phyloP scores from a whole-genome alignment of 164 flowering plant genomes.

The Hamamelis virginiana region DNA sequence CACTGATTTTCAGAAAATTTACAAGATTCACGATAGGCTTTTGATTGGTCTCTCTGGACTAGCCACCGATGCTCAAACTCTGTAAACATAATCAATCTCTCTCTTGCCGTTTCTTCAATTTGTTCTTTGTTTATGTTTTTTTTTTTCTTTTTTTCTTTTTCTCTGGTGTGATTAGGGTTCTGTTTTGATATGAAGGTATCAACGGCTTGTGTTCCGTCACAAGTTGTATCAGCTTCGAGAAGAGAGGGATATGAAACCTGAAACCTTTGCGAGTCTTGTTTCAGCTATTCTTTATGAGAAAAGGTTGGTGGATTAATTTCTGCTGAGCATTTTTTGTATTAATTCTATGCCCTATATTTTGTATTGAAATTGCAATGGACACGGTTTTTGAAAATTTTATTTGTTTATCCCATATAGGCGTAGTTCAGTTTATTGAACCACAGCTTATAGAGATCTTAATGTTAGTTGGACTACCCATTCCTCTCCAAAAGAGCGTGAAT shows the following conservation, averaged over 20 bases:
- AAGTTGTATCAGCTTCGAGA: constrained; percentile 72
- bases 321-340: too few relatives aligned
- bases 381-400: too few relatives aligned
- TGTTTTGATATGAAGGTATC: constrained; percentile 47
- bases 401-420: too few relatives aligned
- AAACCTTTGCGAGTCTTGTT: not conserved
- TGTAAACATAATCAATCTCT: constrained; percentile 33
- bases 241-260: constrained; percentile 4
- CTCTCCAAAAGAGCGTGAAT: too few relatives aligned
- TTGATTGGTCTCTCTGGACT: constrained; percentile 81
- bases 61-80: constrained; percentile 82
- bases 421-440: too few relatives aligned
- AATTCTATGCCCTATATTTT: too few relatives aligned
- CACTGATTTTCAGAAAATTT: constrained; percentile 77
- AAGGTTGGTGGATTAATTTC: too few relatives aligned
- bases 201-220: constrained; percentile 77
- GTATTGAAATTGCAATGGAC: too few relatives aligned
- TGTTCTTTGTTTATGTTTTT: not conserved
- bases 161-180: not conserved
- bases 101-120: not conserved
- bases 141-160: constrained; percentile 1
- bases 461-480: too few relatives aligned
- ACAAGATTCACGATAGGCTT: constrained; percentile 65
- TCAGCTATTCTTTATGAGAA: too few relatives aligned
- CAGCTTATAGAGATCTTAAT: too few relatives aligned